Conservation (phyloP, 768 basidiomycete species). For the Boletus sensibilis region DNA sequence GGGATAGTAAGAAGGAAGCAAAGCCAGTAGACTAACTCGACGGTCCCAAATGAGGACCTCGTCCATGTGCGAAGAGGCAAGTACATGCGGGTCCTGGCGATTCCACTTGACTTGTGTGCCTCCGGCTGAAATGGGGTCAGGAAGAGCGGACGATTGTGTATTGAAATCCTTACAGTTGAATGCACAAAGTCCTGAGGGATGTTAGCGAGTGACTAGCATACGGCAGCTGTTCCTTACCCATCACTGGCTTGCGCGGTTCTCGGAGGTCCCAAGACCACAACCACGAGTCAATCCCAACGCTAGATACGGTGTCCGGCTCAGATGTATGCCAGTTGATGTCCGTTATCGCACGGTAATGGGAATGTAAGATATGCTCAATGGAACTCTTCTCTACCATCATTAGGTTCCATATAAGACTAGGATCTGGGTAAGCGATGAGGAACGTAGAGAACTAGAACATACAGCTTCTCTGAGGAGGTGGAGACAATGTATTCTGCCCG, state of each 20-base stretch:
- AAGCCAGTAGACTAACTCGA: constrained; percentile 51
- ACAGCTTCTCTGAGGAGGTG: constrained; percentile 88
- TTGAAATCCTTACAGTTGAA: constrained; percentile 46
- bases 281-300: constrained; percentile 93
- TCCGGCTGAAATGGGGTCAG: constrained; percentile 47
- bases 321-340: constrained; percentile 97
- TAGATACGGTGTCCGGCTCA: constrained; percentile 82
- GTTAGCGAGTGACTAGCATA: not conserved
- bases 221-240: constrained; percentile 40
- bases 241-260: constrained; percentile 63
- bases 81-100: constrained; percentile 75
- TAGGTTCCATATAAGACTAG: constrained; percentile 93
- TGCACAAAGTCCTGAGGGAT: constrained; percentile 48
- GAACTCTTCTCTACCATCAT: constrained; percentile 67
- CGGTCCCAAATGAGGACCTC: constrained; percentile 94
- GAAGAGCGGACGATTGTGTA: not conserved
- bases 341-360: constrained; percentile 93
- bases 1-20: not conserved
- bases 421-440: not conserved
- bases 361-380: constrained; percentile 81
- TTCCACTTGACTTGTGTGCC: constrained; percentile 99
- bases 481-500: constrained; percentile 82
- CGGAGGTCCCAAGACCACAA: constrained; percentile 93
- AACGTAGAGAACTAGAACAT: constrained; percentile 24
- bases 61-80: constrained; percentile 88